These are phyloP conservation scores for Fusarium miscanthi DNA, from an alignment of 2,329 filamentous ascomycete genomes.

Conservation along the genomic window DNA sequence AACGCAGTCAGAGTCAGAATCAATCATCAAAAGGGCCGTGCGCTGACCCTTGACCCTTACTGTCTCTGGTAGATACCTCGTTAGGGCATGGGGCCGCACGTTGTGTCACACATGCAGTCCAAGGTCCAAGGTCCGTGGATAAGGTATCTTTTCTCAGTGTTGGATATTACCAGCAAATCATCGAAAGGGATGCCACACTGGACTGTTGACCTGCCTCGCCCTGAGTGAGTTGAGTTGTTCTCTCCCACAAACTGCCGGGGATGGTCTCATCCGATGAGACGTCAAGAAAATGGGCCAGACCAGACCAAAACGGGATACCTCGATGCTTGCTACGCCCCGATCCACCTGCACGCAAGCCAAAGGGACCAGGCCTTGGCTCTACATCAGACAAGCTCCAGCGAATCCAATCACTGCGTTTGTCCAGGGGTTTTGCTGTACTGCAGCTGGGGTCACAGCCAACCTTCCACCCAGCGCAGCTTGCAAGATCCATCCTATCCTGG, in stretches of 20 bases:
- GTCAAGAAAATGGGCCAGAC: slow-evolving; percentile 29
- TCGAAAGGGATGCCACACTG: slow-evolving; percentile 19
- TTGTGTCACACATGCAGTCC: slow-evolving; percentile 39
- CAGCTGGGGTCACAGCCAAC: slow-evolving; percentile 35
- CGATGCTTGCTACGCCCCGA: slow-evolving; percentile 39
- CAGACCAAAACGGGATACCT: slow-evolving; percentile 15
- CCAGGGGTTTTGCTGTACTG: slow-evolving; percentile 27
- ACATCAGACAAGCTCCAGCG: slow-evolving; percentile 18
- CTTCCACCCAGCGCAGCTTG: slow-evolving; percentile 20
- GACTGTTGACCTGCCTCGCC: background rate
- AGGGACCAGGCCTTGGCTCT: slow-evolving; percentile 39
- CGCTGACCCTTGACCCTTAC: slow-evolving; percentile 35
- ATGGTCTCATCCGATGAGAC: slow-evolving; percentile 27
- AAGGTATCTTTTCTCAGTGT: slow-evolving; percentile 18
- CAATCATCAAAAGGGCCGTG: slow-evolving; percentile 36
- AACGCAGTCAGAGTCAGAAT: slow-evolving; percentile 8
- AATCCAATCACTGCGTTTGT: slow-evolving; percentile 32
- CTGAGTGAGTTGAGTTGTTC: slow-evolving; percentile 5
- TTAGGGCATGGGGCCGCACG: slow-evolving; percentile 44
- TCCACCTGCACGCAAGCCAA: slow-evolving; percentile 43
- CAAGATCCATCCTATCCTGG: slow-evolving; percentile 18
- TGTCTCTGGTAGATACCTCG: slow-evolving; percentile 38
- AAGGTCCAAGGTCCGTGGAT: slow-evolving; percentile 1
- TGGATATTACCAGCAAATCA: slow-evolving; percentile 16
- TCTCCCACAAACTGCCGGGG: slow-evolving; percentile 24